Evolutionary conservation across 257 asterid species (phyloP).

Genomic region (Penstemon eatonii): DNA sequence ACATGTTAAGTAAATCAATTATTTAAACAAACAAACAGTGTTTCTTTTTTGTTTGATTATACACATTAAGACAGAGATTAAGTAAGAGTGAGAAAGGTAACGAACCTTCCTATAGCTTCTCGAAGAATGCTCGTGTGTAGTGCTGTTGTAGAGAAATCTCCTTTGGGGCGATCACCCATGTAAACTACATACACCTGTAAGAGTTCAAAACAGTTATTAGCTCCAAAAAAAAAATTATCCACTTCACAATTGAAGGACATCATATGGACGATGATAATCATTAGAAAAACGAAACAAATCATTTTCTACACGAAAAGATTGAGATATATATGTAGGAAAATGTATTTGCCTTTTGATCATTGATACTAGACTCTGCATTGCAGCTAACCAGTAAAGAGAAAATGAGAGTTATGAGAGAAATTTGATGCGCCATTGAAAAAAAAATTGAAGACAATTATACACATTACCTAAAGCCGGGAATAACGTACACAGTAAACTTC

Average conservation of each 20-base stretch:
- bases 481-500: no score
- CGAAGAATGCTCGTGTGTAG: constrained; percentile 53
- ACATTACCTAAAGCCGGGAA: no score
- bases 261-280: neutral
- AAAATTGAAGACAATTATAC: no score
- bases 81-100: neutral
- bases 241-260: neutral
- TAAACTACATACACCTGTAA: constrained; percentile 54
- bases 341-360: constrained; percentile 44
- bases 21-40: neutral
- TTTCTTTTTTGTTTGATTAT: neutral
- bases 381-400: constrained; percentile 31
- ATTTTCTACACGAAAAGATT: neutral
- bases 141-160: constrained; percentile 37
- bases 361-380: constrained; percentile 25
- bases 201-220: neutral
- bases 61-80: no score
- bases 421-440: constrained; percentile 22
- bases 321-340: neutral
- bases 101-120: constrained; percentile 46
- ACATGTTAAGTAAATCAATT: neutral
- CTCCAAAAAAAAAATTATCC: neutral
- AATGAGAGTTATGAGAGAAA: constrained; percentile 32
- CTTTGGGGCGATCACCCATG: constrained; percentile 55
- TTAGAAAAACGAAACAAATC: neutral